Evolutionary conservation across 2,329 filamentous ascomycete genomes (phyloP).

Genomic region (Diaporthe australafricana): DNA sequence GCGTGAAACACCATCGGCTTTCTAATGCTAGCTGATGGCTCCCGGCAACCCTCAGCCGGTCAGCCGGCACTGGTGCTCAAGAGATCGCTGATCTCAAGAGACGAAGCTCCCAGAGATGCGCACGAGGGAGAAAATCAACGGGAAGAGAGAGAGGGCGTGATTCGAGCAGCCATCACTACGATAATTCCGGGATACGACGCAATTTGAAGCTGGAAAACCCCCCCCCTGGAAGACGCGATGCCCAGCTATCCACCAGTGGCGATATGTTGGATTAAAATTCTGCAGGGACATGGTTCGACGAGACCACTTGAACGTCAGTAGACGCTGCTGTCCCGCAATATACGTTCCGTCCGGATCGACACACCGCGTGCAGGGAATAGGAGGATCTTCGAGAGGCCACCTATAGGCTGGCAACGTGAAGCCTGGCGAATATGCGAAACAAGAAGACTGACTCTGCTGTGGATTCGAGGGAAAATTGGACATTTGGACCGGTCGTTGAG

Average conservation of each 20-base stretch:
- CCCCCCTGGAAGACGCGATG: not conserved
- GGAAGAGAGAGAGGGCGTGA: not conserved
- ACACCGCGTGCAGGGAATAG: not conserved
- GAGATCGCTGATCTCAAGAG: not conserved
- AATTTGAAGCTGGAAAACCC: not conserved
- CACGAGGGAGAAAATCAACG: not conserved
- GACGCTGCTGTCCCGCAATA: no score
- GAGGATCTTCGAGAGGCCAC: not conserved
- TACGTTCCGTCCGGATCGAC: not conserved
- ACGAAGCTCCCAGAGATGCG: not conserved
- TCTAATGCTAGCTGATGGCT: not conserved
- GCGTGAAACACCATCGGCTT: not conserved
- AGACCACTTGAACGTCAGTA: not conserved
- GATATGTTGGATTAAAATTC: no score
- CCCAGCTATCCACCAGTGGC: no score
- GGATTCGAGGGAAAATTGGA: not conserved
- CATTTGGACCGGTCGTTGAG: not conserved
- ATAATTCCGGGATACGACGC: no score
- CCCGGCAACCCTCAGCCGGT: not conserved
- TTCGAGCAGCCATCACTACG: not conserved
- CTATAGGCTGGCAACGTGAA: not conserved
- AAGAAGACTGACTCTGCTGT: not conserved
- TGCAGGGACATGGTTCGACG: no score
- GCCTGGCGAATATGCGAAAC: not conserved
- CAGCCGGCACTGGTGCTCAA: not conserved